A percentile compares a stretch with the other conserved stretches of the same genome.
phyloP scores from a whole-genome alignment of 108 stramenopile genomes.

The Aurantiochytrium sp. region DNA sequence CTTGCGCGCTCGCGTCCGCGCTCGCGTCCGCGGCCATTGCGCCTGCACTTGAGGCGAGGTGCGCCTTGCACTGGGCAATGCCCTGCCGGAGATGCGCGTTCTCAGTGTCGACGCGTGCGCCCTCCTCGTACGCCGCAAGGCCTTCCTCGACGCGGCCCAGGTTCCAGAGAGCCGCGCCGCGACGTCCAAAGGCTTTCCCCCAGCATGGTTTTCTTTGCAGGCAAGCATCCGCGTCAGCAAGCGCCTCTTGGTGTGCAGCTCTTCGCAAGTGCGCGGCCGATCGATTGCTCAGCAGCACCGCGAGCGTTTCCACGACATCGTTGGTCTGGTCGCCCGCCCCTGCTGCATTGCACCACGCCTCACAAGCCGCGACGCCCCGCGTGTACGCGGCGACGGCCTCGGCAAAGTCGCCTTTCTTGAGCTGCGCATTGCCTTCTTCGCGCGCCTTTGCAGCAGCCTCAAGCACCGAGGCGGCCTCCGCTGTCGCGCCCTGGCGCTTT shows the following conservation, averaged over 20 bases:
- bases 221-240: slow-evolving; percentile 55
- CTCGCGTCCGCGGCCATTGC: no score
- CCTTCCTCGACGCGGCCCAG: slow-evolving; percentile 41
- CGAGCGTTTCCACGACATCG: not conserved
- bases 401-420: not conserved
- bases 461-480: no score
- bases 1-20: no score
- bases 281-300: slow-evolving; percentile 6
- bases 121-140: slow-evolving; percentile 22
- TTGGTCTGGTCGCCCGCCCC: no score
- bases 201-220: slow-evolving; percentile 47
- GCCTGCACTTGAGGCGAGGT: not conserved
- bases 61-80: not conserved
- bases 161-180: slow-evolving; percentile 55
- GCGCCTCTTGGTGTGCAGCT: slow-evolving; percentile 28
- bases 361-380: not conserved
- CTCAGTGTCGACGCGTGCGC: slow-evolving; percentile 43
- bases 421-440: not conserved
- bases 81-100: slow-evolving; percentile 42
- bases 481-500: no score
- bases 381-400: not conserved
- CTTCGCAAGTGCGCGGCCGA: not conserved
- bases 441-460: not conserved
- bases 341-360: no score
- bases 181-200: slow-evolving; percentile 51